Conservation (phyloP, 1,284 basidiomycete species). For the Ustilago shanxiensis region DNA sequence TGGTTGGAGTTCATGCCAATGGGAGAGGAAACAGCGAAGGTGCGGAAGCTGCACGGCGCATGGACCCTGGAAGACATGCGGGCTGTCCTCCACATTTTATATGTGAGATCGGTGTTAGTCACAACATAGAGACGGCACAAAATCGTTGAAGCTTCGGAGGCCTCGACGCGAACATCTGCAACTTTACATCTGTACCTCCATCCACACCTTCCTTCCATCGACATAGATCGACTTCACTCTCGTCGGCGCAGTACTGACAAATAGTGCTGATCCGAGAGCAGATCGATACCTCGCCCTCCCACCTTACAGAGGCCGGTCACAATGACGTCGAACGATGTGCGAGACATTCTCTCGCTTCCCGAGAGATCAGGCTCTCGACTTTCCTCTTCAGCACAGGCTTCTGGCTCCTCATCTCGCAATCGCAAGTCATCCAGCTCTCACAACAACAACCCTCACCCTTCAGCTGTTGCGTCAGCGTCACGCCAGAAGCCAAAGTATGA, state of each 20-base stretch:
- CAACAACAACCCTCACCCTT: constrained; percentile 40
- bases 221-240: background rate
- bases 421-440: constrained; percentile 39
- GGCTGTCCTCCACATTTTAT: constrained; percentile 4
- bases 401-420: constrained; percentile 36
- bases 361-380: constrained; percentile 32
- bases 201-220: background rate
- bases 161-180: constrained; percentile 25
- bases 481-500: constrained; percentile 55
- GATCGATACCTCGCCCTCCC: background rate
- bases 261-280: no score
- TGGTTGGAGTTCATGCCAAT: background rate
- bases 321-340: constrained; percentile 65
- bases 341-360: constrained; percentile 66
- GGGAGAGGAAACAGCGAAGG: background rate
- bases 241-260: no score
- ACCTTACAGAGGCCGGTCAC: background rate
- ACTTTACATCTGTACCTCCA: constrained; percentile 12
- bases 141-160: constrained; percentile 1
- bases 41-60: constrained; percentile 18
- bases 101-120: background rate
- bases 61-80: constrained; percentile 40
- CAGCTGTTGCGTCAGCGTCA: constrained; percentile 22
- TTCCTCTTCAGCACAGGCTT: constrained; percentile 38
- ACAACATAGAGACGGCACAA: constrained; percentile 3